A percentile compares a stretch with the other conserved stretches of the same genome.
These are phyloP conservation scores for Cytospora piceae DNA, from an alignment of 2,329 filamentous ascomycete species.

Conservation along the genomic window DNA sequence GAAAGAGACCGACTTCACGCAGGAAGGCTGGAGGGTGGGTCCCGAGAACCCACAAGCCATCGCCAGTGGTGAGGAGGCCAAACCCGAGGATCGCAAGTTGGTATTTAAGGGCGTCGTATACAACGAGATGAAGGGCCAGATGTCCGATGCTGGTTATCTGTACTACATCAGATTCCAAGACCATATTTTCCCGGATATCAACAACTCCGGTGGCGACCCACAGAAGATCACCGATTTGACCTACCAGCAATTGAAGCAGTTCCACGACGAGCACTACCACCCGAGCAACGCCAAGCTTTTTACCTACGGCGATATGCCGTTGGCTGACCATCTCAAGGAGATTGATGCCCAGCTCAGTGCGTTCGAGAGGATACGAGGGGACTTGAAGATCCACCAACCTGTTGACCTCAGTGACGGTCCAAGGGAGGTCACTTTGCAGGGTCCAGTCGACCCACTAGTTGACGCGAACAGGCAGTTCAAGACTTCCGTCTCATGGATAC, in stretches of 20 bases:
- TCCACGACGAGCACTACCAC: constrained; percentile 93
- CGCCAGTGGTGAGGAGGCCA: constrained; percentile 47
- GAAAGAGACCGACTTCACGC: constrained; percentile 88
- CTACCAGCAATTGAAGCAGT: constrained; percentile 84
- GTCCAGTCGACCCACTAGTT: constrained; percentile 85
- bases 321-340: constrained; percentile 79
- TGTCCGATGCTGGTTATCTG: constrained; percentile 95
- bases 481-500: constrained; percentile 91
- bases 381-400: constrained; percentile 76
- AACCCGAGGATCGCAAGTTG: constrained; percentile 65
- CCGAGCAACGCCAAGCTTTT: constrained; percentile 96
- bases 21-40: constrained; percentile 96
- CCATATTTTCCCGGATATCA: constrained; percentile 88
- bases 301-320: constrained; percentile 91
- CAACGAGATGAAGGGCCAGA: constrained; percentile 99
- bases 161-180: constrained; percentile 97
- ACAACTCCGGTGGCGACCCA: constrained; percentile 96
- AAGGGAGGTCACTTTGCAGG: constrained; percentile 70
- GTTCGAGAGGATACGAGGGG: constrained; percentile 72
- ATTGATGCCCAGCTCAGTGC: constrained; percentile 73
- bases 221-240: constrained; percentile 96
- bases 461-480: constrained; percentile 88
- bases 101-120: constrained; percentile 99
- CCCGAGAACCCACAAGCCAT: constrained; percentile 79
- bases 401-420: constrained; percentile 71